A percentile compares a stretch with the other conserved stretches of the same genome.
phyloP scores from a whole-genome alignment of 108 stramenopile genomes.

The Schizochytrium sp. region DNA sequence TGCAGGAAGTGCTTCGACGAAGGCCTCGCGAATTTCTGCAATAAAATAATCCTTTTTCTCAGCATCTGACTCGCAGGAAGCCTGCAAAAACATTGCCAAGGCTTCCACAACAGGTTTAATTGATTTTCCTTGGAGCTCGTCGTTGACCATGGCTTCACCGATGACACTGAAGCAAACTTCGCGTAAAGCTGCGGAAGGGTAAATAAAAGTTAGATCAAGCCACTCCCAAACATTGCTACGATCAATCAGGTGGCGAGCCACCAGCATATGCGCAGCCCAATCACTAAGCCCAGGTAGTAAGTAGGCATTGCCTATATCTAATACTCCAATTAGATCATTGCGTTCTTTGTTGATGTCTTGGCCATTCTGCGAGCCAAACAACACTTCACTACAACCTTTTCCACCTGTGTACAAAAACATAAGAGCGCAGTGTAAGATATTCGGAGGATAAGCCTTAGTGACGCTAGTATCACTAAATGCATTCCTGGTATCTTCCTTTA shows the following conservation, averaged over 20 bases:
- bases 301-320: neutral
- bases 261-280: neutral
- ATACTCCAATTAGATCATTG: neutral
- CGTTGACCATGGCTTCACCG: conserved; percentile 1
- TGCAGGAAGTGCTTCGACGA: neutral
- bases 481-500: neutral
- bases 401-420: conserved; percentile 11
- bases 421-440: conserved; percentile 3
- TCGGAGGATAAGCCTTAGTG: neutral
- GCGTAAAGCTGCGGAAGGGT: neutral
- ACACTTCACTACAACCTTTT: neutral
- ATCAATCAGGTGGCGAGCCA: neutral
- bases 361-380: neutral
- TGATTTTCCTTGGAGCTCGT: neutral
- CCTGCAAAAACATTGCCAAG: neutral
- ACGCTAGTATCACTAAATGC: neutral
- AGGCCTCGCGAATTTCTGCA: conserved; percentile 1
- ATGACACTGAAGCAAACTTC: neutral
- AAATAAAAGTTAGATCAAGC: neutral
- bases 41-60: neutral
- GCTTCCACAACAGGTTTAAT: neutral
- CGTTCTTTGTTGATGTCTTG: neutral
- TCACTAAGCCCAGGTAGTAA: neutral
- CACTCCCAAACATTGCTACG: conserved; percentile 4
- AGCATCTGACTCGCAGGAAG: neutral